Base-by-base conservation (phyloP, 768 basidiomycete species). In the Coprinopsis sp. region DNA sequence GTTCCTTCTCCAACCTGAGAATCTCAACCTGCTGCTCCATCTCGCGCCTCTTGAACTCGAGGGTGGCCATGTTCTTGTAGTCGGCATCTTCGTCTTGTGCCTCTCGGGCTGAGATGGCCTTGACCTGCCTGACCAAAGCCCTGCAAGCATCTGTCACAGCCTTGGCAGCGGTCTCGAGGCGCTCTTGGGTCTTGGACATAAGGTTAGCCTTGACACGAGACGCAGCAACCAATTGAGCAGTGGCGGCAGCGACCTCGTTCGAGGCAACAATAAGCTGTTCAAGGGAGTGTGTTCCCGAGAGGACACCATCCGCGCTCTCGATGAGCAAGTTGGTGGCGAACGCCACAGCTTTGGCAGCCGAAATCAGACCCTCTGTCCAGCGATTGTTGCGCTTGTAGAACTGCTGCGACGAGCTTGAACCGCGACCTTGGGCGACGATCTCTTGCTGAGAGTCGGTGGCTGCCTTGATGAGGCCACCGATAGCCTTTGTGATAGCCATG, bases 21-120 rank as follows among this genome's bases (percentile, higher is more conserved):
- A 99, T 96, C 64, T 95, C 90, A n/a, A 98, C 96, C 66, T 97
- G 94, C 59, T 95, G 92, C 69, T 98, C 96, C 93, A 99, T 97
- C 78, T 98, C 95, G 39, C 85, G 78, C 59, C 81, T 87, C 77
- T 97, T 97, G 80, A 94, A 97, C 67, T 99, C 94, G 59, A 96
- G 74, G 33, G 74, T 83, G 3, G 91, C 89, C 91, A 98, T 94
- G 52, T 83, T 84, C 66, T 86, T 87, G 71, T 91, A 97, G 65
- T 89, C 82, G 11, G 81, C 74, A n/a, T 88, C 83, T 52, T 94
- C 90, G 43, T 84, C 81, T 57, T 84, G 79, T 8, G 67, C 66
- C 64, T 95, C 86, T 64, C 82, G 82, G 33, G 91, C 87, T 21
- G 93, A 86, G 53, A 98, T 83, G 2, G 92, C 86, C 69, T 95